phyloP scores from a whole-genome alignment of 176 grass and related monocot species.

The Zizania latifolia region DNA sequence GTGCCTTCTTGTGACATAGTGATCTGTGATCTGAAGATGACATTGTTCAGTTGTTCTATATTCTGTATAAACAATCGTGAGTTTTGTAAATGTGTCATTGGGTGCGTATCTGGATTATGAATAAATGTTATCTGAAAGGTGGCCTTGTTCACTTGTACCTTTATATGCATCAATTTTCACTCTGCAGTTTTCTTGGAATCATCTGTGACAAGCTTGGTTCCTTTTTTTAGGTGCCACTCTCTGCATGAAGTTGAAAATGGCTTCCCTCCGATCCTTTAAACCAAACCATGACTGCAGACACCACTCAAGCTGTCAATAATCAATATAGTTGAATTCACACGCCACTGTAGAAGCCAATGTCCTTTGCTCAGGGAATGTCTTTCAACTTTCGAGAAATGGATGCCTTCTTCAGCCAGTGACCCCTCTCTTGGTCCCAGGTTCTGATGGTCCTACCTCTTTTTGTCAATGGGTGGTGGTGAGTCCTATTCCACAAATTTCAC shows the following conservation, averaged over 20 bases:
- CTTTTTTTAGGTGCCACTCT: neutral
- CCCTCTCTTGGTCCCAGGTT: neutral
- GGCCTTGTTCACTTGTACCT: neutral
- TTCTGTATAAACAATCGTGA: neutral
- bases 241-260: neutral
- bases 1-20: too few relatives aligned
- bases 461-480: slow-evolving; percentile 16
- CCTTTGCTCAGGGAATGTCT: slow-evolving; percentile 2
- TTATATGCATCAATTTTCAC: slow-evolving; percentile 18
- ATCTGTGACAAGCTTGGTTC: neutral
- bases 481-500: slow-evolving; percentile 19
- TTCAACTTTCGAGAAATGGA: neutral
- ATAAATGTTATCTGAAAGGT: neutral
- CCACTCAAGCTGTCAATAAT: neutral
- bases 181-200: neutral
- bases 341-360: neutral
- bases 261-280: neutral
- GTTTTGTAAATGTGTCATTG: slow-evolving; percentile 12
- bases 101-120: neutral
- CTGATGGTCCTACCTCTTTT: neutral
- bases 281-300: neutral
- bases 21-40: neutral
- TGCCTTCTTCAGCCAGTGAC: neutral
- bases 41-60: neutral
- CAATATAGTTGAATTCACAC: neutral